Evolutionary conservation across 2,329 filamentous ascomycete species (phyloP), one percentile per base, ranked within the genome.

Genomic region (Xylaria digitata): DNA sequence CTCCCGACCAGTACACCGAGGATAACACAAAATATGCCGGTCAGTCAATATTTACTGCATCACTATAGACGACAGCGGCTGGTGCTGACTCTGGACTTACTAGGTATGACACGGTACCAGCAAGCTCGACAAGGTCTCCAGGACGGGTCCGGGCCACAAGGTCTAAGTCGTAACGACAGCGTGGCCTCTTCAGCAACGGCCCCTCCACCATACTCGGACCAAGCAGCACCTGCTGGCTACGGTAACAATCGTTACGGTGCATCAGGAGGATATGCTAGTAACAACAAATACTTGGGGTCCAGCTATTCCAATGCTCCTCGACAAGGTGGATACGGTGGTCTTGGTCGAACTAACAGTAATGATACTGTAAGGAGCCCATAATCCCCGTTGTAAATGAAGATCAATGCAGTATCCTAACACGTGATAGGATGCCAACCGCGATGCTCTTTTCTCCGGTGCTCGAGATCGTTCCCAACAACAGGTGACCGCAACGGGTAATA

Each of bases 281-380:
- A 84, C 13, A 79, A 78, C 68, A 87, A 85, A 77, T 89, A 89
- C 74, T 83, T 84, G 46, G 80, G 74, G 68, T 74, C 78, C 37
- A 72, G 76, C 43, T 75, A 75, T 21, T 73, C 74, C 13, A 73
- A 63, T 21, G 74, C 77, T 34, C 59, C 68, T 72, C 84, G 86
- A 13, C 82, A 84, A 11, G 86, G 86, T 53, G 88, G 88, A 32
- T 90, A 90, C 69, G 88, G 89, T 42, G 87, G 87, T 6, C 79
- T 90, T 63, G 87, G 86, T 52, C 80, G 81, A 55, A 76, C 77
- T 37, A 80, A 81, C 55, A 82, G 80, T 66, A 78, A 76, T 56
- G 79, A 80, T 57, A 81, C 82, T 5, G 68, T 70, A 68, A 63
- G 63, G 26, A 62, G 23, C 32, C 19, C 13, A 42, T 37, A n/a